These are phyloP conservation scores for Harringtonia lauricola DNA, from an alignment of 2,329 filamentous ascomycete genomes.

Conservation along the genomic window DNA sequence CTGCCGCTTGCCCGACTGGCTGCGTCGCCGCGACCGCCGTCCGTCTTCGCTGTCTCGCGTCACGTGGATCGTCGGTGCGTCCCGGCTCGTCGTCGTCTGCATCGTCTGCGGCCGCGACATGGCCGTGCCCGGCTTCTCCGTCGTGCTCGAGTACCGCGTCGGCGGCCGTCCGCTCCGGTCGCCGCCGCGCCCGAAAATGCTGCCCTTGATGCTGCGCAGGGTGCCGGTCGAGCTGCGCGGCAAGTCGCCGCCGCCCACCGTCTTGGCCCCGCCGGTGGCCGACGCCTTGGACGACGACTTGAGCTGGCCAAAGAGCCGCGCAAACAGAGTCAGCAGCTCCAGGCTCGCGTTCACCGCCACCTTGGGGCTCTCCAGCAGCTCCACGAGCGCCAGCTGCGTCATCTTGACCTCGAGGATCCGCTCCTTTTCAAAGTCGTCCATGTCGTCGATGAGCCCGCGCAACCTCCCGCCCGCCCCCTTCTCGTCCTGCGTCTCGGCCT, in stretches of 20 bases:
- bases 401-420: conserved; percentile 89
- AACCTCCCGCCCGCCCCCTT: conserved; percentile 13
- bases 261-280: conserved; percentile 15
- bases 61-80: conserved; percentile 65
- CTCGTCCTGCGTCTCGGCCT: conserved; percentile 29
- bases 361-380: conserved; percentile 72
- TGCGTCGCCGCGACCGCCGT: conserved; percentile 25
- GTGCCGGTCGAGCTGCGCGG: conserved; percentile 64
- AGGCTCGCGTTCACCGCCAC: conserved; percentile 80
- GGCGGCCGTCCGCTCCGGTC: conserved; percentile 31
- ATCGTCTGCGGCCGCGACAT: conserved; percentile 28
- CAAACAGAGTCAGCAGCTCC: conserved; percentile 74
- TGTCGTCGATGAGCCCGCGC: conserved; percentile 57
- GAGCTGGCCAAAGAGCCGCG: conserved; percentile 60
- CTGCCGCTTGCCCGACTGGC: conserved; percentile 35
- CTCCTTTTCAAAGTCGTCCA: conserved; percentile 77
- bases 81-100: conserved; percentile 27
- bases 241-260: conserved; percentile 32
- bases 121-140: conserved; percentile 23
- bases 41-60: conserved; percentile 46
- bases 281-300: too few species aligned
- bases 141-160: conserved; percentile 26
- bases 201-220: conserved; percentile 57
- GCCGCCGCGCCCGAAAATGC: conserved; percentile 61
- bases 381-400: conserved; percentile 77